A percentile compares a stretch with the other conserved stretches of the same genome.
These are phyloP conservation scores for Capronia americana DNA, from an alignment of 2,329 filamentous ascomycete genomes.

Conservation along the genomic window DNA sequence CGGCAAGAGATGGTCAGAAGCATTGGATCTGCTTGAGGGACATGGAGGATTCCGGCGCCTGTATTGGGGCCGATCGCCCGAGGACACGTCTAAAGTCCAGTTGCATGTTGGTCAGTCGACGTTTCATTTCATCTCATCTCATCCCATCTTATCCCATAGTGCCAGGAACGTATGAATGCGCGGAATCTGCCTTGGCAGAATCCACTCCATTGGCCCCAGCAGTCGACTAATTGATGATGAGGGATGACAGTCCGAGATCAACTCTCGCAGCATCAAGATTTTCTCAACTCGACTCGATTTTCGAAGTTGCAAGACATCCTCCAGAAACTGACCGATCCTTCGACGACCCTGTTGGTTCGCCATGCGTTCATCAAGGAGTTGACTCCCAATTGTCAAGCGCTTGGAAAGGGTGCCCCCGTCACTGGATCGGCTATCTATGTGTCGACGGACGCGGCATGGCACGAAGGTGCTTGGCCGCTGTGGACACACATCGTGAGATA, in stretches of 20 bases:
- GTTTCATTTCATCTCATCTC: background rate
- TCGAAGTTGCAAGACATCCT: conserved; percentile 31
- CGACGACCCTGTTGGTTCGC: conserved; percentile 19
- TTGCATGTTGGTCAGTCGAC: conserved; percentile 42
- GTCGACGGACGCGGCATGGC: conserved; percentile 31
- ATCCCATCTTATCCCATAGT: background rate
- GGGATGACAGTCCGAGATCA: conserved; percentile 33
- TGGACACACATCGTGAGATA: conserved; percentile 41
- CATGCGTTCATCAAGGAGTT: conserved; percentile 41
- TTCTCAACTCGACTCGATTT: conserved; percentile 40
- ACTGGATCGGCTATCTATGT: conserved; percentile 46
- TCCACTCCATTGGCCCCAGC: background rate
- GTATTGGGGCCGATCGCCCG: conserved; percentile 45
- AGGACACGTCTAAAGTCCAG: conserved; percentile 43
- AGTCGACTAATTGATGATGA: background rate
- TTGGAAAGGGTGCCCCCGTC: conserved; percentile 37
- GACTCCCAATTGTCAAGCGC: conserved; percentile 37
- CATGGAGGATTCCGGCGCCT: conserved; percentile 41
- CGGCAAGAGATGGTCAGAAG: conserved; percentile 38
- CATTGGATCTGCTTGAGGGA: conserved; percentile 35
- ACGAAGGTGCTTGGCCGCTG: conserved; percentile 40
- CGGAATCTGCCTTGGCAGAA: background rate
- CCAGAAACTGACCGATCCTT: conserved; percentile 18
- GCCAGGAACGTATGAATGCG: background rate
- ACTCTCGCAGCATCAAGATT: conserved; percentile 39